Percentiles rank a stretch among this genome's conserved stretches.
Evolutionary conservation across 345 rosid genomes (phyloP).

Genomic region (Gossypium herbaceum): DNA sequence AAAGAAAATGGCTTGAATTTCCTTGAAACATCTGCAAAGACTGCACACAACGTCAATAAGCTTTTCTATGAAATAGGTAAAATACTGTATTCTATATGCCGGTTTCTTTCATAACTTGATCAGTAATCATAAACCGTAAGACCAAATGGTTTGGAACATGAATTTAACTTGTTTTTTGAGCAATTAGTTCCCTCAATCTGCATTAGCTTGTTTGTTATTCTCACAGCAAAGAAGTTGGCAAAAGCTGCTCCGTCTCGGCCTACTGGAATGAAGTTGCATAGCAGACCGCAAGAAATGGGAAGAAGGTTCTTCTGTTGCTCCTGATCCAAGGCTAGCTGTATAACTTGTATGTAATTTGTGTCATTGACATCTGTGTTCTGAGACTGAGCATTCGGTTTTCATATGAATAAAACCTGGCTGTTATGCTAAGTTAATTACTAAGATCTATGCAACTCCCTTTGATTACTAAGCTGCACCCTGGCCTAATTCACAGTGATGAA

Average conservation of each 20-base stretch:
- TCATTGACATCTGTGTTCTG: neutral
- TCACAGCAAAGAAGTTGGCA: slow-evolving; percentile 58
- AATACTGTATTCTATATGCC: neutral
- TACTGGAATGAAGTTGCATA: slow-evolving; percentile 61
- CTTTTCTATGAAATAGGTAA: slow-evolving; percentile 74
- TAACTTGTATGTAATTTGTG: slow-evolving; percentile 16
- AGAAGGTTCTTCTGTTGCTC: slow-evolving; percentile 62
- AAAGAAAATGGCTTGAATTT: slow-evolving; percentile 56
- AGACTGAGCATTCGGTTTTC: neutral
- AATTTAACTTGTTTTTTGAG: no score
- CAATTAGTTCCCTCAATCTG: no score
- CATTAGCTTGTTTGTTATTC: neutral
- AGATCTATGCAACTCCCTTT: no score
- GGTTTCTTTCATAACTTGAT: neutral
- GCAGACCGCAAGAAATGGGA: slow-evolving; percentile 35
- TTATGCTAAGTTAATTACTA: no score
- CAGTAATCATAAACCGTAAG: neutral
- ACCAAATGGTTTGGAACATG: no score
- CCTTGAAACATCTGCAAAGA: slow-evolving; percentile 70
- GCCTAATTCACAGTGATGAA: neutral
- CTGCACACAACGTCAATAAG: slow-evolving; percentile 66
- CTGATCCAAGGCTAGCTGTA: slow-evolving; percentile 14
- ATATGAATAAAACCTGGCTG: neutral
- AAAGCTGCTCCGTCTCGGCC: slow-evolving; percentile 57
- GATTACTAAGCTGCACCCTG: slow-evolving; percentile 10